Evolutionary conservation across 2,329 filamentous ascomycete genomes (phyloP), one percentile per base, ranked within the genome.

Genomic region (Diaporthe amygdali): DNA sequence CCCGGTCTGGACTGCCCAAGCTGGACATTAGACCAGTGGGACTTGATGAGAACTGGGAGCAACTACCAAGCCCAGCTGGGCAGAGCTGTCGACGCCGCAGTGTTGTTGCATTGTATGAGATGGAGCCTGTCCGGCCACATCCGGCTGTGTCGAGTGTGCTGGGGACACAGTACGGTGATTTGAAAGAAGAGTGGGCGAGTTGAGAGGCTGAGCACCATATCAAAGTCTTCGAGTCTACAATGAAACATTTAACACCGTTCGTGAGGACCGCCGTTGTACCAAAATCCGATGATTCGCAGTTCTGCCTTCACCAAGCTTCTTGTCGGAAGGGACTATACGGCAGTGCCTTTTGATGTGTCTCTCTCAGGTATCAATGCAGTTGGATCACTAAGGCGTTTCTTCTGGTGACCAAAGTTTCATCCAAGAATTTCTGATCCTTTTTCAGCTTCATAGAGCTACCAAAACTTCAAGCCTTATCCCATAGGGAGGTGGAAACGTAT

Each of bases 61-160:
- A 49, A 10, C 25, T 49, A 64, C 41, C 59, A 12, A 64, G 59
- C 20, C 59, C 59, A 25, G 41, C 59, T 2, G 34, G 44, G 12
- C 44, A 37, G 32, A 20, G 25, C 1, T 64, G 47, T 7, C 30
- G 59, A 27, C 30, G 59, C 44, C 44, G 59, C 2, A 64, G 59
- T 49, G 59, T 64, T 8, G 44, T 64, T 7, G 44, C 59, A 7
- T 37, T 64, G n/a, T 49, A 64, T 7, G 59, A 64, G 41, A 20
- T 64, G 59, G 59, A 64, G 15, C 44, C 59, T 12, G 44, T 49
- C 30, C 47, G 59, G 22, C 59, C 59, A 14, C 49, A 64, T 3
- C 59, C 59, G 30, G 59, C 59, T 30, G 59, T 64, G 20, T 64
- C 59, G 37, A 64, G 44, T 27, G 49, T 64, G 44, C 59, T 64